Base-by-base conservation (phyloP, 2,329 filamentous ascomycete genomes). In the Niveomyces coronatus region DNA sequence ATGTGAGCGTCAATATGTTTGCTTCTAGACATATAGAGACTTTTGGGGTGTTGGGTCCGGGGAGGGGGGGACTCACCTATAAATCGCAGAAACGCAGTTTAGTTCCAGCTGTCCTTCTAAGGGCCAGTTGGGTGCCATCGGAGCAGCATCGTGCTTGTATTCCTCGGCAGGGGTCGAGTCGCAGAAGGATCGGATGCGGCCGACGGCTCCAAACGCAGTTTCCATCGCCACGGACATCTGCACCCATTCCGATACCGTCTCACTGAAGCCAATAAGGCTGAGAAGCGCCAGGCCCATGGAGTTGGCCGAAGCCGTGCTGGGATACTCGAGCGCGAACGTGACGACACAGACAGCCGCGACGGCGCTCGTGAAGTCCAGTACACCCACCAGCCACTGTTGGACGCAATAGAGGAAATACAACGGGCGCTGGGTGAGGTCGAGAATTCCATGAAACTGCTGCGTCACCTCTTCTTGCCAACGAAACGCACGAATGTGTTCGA, bases 371-470 rank as follows among this genome's bases (percentile, higher is more conserved):
- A 71, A 47, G 42, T 70, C 65, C 5, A 73, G 47, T 1, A 68
- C 64, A 2, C 73, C 49, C 0, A 54, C 63, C 0, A 73, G 53
- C 73, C 73, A 77, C 28, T 68, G 60, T 47, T 77, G 73, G n/a
- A 73, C 62, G 22, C 64, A 64, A 38, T 61, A 68, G 5, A 76
- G 54, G 1, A 74, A 58, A 46, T 77, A 77, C 34, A 67, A 68
- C 1, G 74, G 70, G 17, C 61, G 53, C 44, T 76, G 72, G 0
- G 70, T 70, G 9, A 54, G 50, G 41, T 76, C 65, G 2, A 76
- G 52, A 0, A 70, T 55, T 3, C 47, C 42, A 13, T 64, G 51
- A 39, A 68, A 70, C 40, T 62, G 61, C 17, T 60, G 45, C 18
- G 60, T 53, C 38, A 65, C 60, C 4, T 54, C 49, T 2, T 53